These are phyloP conservation scores for Solanum appendiculatum DNA, from an alignment of 257 asterid genomes.

Conservation along the genomic window DNA sequence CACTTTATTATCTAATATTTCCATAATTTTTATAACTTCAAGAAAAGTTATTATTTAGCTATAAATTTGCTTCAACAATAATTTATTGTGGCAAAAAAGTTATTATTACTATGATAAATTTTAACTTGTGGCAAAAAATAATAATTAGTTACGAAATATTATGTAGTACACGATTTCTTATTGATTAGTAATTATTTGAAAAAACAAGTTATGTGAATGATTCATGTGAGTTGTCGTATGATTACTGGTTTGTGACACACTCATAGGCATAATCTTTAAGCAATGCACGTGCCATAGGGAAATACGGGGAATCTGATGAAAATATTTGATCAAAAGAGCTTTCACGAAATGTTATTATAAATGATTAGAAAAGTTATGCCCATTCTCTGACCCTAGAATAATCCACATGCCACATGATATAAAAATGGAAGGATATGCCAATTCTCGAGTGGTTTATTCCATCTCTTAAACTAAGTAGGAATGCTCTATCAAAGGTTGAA, in stretches of 20 bases:
- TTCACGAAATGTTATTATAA: background rate
- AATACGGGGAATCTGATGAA: background rate
- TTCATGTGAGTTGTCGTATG: background rate
- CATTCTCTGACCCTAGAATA: background rate
- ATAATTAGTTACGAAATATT: no score
- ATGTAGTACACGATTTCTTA: background rate
- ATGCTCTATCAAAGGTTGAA: background rate
- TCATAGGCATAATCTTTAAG: background rate
- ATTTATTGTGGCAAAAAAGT: no score
- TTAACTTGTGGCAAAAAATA: no score
- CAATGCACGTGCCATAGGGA: background rate
- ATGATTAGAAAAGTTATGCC: background rate
- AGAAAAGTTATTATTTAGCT: no score
- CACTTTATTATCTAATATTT: no score
- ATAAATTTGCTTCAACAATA: no score
- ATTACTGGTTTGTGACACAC: background rate
- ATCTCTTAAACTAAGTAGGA: background rate
- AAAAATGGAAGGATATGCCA: background rate
- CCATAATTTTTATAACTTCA: no score
- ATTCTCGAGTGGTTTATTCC: background rate
- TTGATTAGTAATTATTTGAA: background rate
- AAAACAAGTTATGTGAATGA: background rate
- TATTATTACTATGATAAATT: no score
- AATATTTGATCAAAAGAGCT: no score
- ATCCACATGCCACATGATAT: background rate